Evolutionary conservation across 1,139 yeast species (phyloP).

Genomic region (Diutina sp.): DNA sequence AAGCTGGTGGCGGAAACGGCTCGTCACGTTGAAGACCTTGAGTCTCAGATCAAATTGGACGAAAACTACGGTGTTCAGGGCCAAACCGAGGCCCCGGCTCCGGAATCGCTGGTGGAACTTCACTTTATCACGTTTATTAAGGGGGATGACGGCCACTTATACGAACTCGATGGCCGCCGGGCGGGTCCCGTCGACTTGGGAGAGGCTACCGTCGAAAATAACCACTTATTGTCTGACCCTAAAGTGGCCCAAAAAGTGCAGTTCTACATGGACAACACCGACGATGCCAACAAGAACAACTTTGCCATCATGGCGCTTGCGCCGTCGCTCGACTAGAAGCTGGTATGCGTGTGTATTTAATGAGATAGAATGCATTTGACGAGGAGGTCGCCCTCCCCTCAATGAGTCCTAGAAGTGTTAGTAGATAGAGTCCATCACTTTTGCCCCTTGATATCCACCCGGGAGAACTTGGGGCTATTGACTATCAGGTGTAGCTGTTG

Average conservation of each 20-base stretch:
- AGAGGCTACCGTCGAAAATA: conserved; percentile 11
- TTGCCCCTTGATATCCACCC: conserved; percentile 90
- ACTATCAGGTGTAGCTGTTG: conserved; percentile 26
- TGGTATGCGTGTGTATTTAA: not conserved
- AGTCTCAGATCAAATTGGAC: conserved; percentile 32
- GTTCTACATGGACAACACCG: conserved; percentile 51
- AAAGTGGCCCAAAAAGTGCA: conserved; percentile 43
- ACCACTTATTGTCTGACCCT: conserved; percentile 43
- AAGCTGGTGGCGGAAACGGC: conserved; percentile 25
- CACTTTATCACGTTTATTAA: conserved; percentile 74
- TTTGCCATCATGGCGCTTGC: conserved; percentile 62
- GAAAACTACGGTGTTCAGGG: conserved; percentile 54
- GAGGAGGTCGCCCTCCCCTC: no score
- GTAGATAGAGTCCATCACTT: conserved; percentile 18
- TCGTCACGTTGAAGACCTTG: conserved; percentile 40
- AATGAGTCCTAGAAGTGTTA: no score
- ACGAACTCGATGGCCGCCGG: conserved; percentile 85
- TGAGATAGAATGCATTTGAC: no score
- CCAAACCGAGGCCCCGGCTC: conserved; percentile 67
- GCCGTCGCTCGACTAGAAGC: conserved; percentile 23
- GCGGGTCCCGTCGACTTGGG: conserved; percentile 66
- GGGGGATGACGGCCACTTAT: conserved; percentile 44
- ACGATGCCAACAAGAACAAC: conserved; percentile 43
- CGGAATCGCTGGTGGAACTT: conserved; percentile 48
- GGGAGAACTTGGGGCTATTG: conserved; percentile 34